A percentile compares a stretch with the other conserved stretches of the same genome.
These are phyloP conservation scores for Leccinum disarticulatum DNA, from an alignment of 768 basidiomycete species.

Conservation along the genomic window DNA sequence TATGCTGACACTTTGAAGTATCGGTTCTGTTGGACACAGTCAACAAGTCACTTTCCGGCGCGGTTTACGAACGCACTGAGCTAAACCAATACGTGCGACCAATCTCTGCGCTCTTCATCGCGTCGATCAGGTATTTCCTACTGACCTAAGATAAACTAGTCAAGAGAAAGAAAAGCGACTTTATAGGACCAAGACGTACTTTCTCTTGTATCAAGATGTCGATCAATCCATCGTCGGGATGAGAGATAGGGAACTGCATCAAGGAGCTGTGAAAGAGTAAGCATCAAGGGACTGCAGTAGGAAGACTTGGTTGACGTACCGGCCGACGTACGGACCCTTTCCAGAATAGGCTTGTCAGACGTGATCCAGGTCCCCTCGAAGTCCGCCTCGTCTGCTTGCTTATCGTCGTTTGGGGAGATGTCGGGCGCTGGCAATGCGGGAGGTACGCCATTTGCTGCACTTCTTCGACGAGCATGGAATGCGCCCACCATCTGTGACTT, in stretches of 20 bases:
- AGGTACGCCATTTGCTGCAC: slow-evolving; percentile 13
- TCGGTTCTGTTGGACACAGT: slow-evolving; percentile 45
- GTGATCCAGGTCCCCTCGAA: slow-evolving; percentile 65
- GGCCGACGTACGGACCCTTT: slow-evolving; percentile 72
- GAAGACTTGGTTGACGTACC: slow-evolving; percentile 37
- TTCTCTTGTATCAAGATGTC: slow-evolving; percentile 66
- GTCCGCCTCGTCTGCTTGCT: slow-evolving; percentile 23
- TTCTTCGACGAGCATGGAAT: slow-evolving; percentile 40
- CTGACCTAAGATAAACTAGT: slow-evolving; percentile 21
- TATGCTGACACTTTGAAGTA: slow-evolving; percentile 77
- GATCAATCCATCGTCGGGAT: slow-evolving; percentile 76
- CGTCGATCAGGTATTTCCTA: slow-evolving; percentile 51
- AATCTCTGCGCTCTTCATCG: slow-evolving; percentile 58
- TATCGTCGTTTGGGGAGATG: slow-evolving; percentile 11
- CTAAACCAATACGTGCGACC: slow-evolving; percentile 65
- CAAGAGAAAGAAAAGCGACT: not conserved
- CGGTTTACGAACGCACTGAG: slow-evolving; percentile 41
- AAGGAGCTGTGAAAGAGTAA: slow-evolving; percentile 47
- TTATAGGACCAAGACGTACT: slow-evolving; percentile 38
- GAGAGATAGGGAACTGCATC: slow-evolving; percentile 82
- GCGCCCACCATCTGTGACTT: slow-evolving; percentile 67
- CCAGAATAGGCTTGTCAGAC: slow-evolving; percentile 67
- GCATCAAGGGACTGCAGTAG: not conserved
- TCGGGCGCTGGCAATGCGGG: slow-evolving; percentile 12
- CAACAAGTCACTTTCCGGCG: slow-evolving; percentile 4